Evolutionary conservation across 495 filamentous ascomycete genomes (phyloP).

Genomic region (Penicillium cosmopolitanum): DNA sequence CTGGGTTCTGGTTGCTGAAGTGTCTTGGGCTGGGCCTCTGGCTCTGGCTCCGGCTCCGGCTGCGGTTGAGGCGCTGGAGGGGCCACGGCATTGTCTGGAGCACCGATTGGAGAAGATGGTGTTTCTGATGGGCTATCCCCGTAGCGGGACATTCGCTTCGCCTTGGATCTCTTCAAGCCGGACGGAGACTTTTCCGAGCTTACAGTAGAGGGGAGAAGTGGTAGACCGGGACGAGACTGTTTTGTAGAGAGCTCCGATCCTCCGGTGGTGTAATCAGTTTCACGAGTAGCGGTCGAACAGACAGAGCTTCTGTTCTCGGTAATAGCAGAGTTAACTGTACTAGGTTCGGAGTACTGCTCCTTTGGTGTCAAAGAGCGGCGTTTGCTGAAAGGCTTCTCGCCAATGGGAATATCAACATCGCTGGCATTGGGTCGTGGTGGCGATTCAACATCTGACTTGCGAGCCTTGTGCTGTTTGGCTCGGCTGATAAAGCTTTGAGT

Average conservation of each 20-base stretch:
- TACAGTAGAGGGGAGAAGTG: slow-evolving; percentile 33
- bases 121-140: slow-evolving; percentile 41
- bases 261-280: slow-evolving; percentile 40
- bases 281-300: slow-evolving; percentile 40
- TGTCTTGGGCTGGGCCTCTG: background rate
- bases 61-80: slow-evolving; percentile 7
- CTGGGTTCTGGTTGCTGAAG: slow-evolving; percentile 19
- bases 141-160: slow-evolving; percentile 54
- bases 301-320: slow-evolving; percentile 38
- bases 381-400: slow-evolving; percentile 57
- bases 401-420: slow-evolving; percentile 71
- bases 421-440: slow-evolving; percentile 51
- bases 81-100: slow-evolving; percentile 13
- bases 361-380: slow-evolving; percentile 40
- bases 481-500: slow-evolving; percentile 56
- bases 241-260: slow-evolving; percentile 32
- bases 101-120: slow-evolving; percentile 24
- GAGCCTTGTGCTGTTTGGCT: slow-evolving; percentile 42
- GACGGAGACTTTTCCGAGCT: slow-evolving; percentile 35
- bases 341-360: slow-evolving; percentile 43
- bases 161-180: slow-evolving; percentile 58
- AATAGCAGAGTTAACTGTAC: slow-evolving; percentile 38
- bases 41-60: background rate
- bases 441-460: slow-evolving; percentile 38
- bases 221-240: slow-evolving; percentile 25